Percentiles rank a stretch among this genome's conserved stretches.
These are phyloP conservation scores for Tricholomella constricta DNA, from an alignment of 768 basidiomycete genomes.

Conservation along the genomic window DNA sequence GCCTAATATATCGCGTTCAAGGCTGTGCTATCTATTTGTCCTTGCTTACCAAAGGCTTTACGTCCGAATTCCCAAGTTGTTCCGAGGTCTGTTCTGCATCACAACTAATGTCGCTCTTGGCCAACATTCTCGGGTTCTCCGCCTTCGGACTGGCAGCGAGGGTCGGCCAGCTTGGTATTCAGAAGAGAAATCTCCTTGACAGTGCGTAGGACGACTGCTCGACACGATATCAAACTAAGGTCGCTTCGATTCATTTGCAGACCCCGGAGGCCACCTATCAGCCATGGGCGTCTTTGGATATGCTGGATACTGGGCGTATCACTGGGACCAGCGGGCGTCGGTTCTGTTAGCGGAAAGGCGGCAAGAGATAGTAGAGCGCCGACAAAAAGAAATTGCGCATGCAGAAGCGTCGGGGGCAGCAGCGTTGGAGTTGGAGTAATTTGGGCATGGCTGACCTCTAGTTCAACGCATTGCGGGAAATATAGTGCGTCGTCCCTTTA, in stretches of 20 bases:
- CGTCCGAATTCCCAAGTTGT: conserved; percentile 10
- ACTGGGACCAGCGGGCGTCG: conserved; percentile 63
- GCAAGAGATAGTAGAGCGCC: conserved; percentile 54
- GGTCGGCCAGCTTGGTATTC: conserved; percentile 85
- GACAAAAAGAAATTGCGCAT: conserved; percentile 38
- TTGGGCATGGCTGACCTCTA: background rate
- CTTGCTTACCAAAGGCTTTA: conserved; percentile 25
- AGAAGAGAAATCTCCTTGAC: conserved; percentile 74
- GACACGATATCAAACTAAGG: background rate
- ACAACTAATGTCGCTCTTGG: conserved; percentile 58
- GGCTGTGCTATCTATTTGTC: conserved; percentile 39
- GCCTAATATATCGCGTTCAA: conserved; percentile 24
- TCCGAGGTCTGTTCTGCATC: conserved; percentile 9
- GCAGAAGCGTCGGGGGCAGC: conserved; percentile 30
- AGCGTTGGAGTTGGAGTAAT: conserved; percentile 18
- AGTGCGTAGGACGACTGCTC: conserved; percentile 56
- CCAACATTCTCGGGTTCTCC: conserved; percentile 77
- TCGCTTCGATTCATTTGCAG: conserved; percentile 35
- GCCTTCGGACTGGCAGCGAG: conserved; percentile 81
- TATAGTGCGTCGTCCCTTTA: conserved; percentile 7
- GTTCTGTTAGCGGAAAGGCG: conserved; percentile 67
- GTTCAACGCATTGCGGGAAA: conserved; percentile 17
- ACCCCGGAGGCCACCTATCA: conserved; percentile 70
- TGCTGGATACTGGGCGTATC: conserved; percentile 74
- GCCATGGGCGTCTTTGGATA: conserved; percentile 72